A percentile compares a stretch with the other conserved stretches of the same genome.
phyloP scores from a whole-genome alignment of 345 rosid species.

The Brassica carinata region DNA sequence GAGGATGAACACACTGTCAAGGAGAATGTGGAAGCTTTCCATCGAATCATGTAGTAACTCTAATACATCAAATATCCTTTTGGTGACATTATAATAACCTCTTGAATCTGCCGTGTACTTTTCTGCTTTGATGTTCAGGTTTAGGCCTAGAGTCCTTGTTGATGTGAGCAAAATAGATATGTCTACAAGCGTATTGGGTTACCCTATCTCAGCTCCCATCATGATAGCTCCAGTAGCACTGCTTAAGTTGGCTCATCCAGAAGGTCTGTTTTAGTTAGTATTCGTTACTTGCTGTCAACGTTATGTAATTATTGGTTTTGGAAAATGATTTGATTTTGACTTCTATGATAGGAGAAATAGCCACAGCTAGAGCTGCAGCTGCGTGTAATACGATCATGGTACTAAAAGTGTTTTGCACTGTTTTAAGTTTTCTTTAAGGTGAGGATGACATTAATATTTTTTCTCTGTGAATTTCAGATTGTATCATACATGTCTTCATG shows the following conservation, averaged over 20 bases:
- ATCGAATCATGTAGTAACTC: constrained; percentile 52
- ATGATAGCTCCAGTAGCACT: constrained; percentile 71
- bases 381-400: constrained; percentile 81
- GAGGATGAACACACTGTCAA: constrained; percentile 73
- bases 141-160: constrained; percentile 70
- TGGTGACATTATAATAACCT: not conserved
- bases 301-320: constrained; percentile 1
- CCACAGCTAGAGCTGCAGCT: constrained; percentile 93
- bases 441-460: not conserved
- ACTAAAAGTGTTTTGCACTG: constrained; percentile 7
- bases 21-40: constrained; percentile 70
- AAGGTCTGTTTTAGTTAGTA: constrained; percentile 47
- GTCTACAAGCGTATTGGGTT: constrained; percentile 59
- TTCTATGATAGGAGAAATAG: constrained; percentile 65
- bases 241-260: constrained; percentile 72
- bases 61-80: not conserved
- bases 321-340: not conserved
- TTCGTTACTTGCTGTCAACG: not conserved
- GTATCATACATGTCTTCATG: constrained; percentile 61
- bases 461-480: constrained; percentile 42
- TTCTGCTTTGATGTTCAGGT: constrained; percentile 44
- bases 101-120: too few species aligned
- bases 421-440: not conserved
- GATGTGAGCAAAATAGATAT: constrained; percentile 63
- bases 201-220: constrained; percentile 45